Evolutionary conservation across 108 stramenopile genomes (phyloP).

Genomic region (Fistulifera pelliculosa): DNA sequence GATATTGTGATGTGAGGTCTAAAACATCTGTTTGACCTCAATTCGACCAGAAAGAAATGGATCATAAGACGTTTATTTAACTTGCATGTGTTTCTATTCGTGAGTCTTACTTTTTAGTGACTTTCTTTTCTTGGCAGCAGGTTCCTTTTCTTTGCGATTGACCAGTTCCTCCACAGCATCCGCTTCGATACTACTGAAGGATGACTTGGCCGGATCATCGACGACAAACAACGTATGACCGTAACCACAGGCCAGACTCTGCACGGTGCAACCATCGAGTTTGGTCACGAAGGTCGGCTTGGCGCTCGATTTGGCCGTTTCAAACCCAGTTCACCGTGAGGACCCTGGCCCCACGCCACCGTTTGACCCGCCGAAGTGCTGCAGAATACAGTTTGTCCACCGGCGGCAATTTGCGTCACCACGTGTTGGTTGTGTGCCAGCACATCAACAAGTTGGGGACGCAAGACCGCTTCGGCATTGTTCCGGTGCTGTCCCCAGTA

Average conservation of each 20-base stretch:
- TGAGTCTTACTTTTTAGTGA: too few species aligned
- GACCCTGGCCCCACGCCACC: slow-evolving; percentile 80
- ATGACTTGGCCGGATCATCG: slow-evolving; percentile 39
- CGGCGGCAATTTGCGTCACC: slow-evolving; percentile 52
- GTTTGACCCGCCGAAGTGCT: slow-evolving; percentile 60
- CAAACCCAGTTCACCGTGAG: slow-evolving; percentile 68
- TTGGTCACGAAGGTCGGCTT: slow-evolving; percentile 71
- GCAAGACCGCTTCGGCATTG: slow-evolving; percentile 75
- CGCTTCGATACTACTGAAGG: too few species aligned
- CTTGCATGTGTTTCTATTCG: too few species aligned
- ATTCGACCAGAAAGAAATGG: too few species aligned
- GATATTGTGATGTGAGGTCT: too few species aligned
- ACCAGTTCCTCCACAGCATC: too few species aligned
- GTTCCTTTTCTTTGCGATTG: too few species aligned
- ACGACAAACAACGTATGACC: slow-evolving; percentile 72
- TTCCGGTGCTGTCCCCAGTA: slow-evolving; percentile 75
- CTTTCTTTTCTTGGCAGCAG: too few species aligned
- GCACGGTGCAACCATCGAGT: slow-evolving; percentile 42
- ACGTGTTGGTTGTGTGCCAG: slow-evolving; percentile 83
- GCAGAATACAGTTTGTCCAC: slow-evolving; percentile 55
- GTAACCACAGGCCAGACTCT: slow-evolving; percentile 66
- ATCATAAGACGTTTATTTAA: too few species aligned
- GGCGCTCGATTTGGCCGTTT: slow-evolving; percentile 53
- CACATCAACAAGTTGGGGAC: slow-evolving; percentile 61
- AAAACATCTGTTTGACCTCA: too few species aligned